These are phyloP conservation scores for Dorcoceras hygrometricum DNA, from an alignment of 257 asterid species.

Conservation along the genomic window DNA sequence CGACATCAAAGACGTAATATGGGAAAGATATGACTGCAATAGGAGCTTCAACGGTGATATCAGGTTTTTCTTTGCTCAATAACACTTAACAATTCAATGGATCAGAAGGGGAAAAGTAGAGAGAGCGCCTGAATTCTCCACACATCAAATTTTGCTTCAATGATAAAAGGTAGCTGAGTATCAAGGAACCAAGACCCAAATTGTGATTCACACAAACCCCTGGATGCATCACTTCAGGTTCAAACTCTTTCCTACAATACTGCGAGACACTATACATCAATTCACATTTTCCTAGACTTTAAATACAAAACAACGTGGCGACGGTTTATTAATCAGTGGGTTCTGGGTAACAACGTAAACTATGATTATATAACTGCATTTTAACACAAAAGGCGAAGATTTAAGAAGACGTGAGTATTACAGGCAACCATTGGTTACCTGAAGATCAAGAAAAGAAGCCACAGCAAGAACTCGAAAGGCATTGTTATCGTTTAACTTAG, in stretches of 20 bases:
- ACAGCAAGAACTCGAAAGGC: slow-evolving; percentile 96
- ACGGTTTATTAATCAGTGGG: background rate
- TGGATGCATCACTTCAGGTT: slow-evolving; percentile 5
- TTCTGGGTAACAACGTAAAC: slow-evolving; percentile 8
- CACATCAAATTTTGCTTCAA: background rate
- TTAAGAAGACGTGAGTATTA: slow-evolving; percentile 8
- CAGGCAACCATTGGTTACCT: slow-evolving; percentile 43
- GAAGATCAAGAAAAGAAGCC: slow-evolving; percentile 96
- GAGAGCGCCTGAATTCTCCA: background rate
- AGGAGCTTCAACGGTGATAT: background rate
- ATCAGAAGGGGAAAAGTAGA: background rate
- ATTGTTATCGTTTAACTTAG: slow-evolving; percentile 78
- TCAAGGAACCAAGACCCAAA: background rate
- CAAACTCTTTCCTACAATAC: background rate
- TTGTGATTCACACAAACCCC: background rate
- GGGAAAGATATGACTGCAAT: background rate
- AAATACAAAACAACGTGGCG: background rate
- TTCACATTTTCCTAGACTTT: background rate
- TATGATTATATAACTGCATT: slow-evolving; percentile 3
- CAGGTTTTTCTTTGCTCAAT: background rate
- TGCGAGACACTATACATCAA: background rate
- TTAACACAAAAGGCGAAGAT: background rate
- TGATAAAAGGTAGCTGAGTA: background rate
- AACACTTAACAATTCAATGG: background rate
- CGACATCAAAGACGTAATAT: background rate